These are phyloP conservation scores for Chlamydomonas sp. DNA, from an alignment of 139 green algal species.

Conservation along the genomic window DNA sequence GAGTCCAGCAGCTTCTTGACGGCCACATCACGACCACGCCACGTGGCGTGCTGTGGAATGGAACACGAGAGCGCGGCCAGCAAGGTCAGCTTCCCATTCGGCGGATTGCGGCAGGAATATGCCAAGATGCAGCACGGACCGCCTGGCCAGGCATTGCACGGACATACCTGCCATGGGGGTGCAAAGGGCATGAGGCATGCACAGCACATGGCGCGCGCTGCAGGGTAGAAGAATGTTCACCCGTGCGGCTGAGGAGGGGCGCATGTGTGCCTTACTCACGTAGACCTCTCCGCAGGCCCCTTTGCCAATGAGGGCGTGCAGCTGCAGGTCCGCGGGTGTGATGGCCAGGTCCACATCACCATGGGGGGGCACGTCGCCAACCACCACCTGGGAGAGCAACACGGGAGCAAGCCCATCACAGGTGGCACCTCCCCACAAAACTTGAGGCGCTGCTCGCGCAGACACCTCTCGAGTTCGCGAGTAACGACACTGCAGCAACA, in stretches of 20 bases:
- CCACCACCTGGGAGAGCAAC: slow-evolving; percentile 6
- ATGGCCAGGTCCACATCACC: slow-evolving; percentile 22
- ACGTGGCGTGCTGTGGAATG: slow-evolving; percentile 11
- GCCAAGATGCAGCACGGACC: too few species aligned
- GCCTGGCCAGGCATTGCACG: too few species aligned
- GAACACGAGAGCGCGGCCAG: not conserved
- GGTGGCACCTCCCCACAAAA: too few species aligned
- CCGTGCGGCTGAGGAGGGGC: too few species aligned
- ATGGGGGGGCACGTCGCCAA: slow-evolving; percentile 1
- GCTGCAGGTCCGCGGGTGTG: not conserved
- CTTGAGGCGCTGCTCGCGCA: too few species aligned
- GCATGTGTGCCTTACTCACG: not conserved
- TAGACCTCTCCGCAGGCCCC: slow-evolving; percentile 20
- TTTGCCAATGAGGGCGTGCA: not conserved
- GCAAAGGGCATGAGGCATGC: too few species aligned
- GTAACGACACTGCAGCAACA: too few species aligned
- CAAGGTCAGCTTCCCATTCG: too few species aligned
- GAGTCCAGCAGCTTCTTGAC: slow-evolving; percentile 14
- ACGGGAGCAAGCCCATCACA: not conserved
- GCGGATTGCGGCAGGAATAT: too few species aligned
- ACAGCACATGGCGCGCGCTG: not conserved
- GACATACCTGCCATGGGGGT: too few species aligned
- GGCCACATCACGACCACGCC: slow-evolving; percentile 10
- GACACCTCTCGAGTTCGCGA: too few species aligned
- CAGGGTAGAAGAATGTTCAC: not conserved